A percentile compares a stretch with the other conserved stretches of the same genome.
These are phyloP conservation scores for Mycena citricolor DNA, from an alignment of 1,284 basidiomycete species.

Conservation along the genomic window DNA sequence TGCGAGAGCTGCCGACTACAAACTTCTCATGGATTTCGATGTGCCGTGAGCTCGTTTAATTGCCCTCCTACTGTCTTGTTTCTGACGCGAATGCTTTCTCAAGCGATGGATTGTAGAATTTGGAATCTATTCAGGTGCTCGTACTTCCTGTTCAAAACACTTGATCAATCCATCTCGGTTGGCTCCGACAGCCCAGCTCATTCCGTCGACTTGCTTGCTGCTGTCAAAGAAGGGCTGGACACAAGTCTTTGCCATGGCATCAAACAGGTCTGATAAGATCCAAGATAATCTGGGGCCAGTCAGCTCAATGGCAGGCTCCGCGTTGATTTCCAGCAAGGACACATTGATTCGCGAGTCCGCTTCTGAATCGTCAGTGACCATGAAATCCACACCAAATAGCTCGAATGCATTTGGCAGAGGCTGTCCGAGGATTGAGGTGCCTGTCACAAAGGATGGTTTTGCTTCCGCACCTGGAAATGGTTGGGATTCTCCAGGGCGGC, in stretches of 20 bases:
- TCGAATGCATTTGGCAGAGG: slow-evolving; percentile 92
- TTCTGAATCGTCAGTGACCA: slow-evolving; percentile 51
- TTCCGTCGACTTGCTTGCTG: slow-evolving; percentile 2
- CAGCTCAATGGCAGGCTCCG: slow-evolving; percentile 95
- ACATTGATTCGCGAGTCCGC: slow-evolving; percentile 49
- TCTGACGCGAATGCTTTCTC: slow-evolving; percentile 5
- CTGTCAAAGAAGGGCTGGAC: slow-evolving; percentile 63
- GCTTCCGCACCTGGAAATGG: slow-evolving; percentile 82
- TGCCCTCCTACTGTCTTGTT: no score
- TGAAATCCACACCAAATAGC: slow-evolving; percentile 90
- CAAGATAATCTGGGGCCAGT: slow-evolving; percentile 83
- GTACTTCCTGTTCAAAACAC: slow-evolving; percentile 51
- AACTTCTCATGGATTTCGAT: slow-evolving; percentile 50
- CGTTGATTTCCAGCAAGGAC: slow-evolving; percentile 88
- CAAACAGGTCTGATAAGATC: slow-evolving; percentile 82
- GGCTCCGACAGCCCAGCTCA: slow-evolving; percentile 40
- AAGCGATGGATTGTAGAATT: no score
- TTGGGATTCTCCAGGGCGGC: slow-evolving; percentile 83
- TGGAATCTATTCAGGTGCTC: slow-evolving; percentile 20
- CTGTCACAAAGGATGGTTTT: neutral
- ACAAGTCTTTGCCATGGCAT: slow-evolving; percentile 65
- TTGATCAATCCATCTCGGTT: slow-evolving; percentile 46
- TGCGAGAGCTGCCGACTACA: slow-evolving; percentile 61
- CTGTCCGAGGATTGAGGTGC: slow-evolving; percentile 39
- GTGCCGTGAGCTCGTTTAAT: slow-evolving; percentile 31